Base-by-base conservation (phyloP, 2,329 filamentous ascomycete genomes). In the Colletotrichum sp. region DNA sequence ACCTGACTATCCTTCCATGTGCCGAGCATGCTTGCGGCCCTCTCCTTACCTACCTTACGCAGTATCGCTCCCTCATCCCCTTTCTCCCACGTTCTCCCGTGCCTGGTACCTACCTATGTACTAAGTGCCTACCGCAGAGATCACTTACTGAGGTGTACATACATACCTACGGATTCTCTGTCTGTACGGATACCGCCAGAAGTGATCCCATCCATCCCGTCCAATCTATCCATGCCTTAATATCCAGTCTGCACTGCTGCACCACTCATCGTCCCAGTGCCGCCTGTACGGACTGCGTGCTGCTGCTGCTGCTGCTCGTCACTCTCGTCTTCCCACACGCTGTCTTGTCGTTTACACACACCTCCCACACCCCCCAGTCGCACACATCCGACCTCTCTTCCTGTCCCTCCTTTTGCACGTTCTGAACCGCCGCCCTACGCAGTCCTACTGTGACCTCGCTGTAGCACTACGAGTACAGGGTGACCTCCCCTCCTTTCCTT, bases 361-460 rank as follows among this genome's bases (percentile, higher is more conserved):
- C 43, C 43, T 52, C 36, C 30, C 43, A 39, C 26, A 39, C 34
- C 34, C 68, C 67, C 60, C 60, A 36, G 52, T 71, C n/a, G 16
- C 48, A 52, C 60, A 28, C 39, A 66, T 73, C 71, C 64, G 57
- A 61, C 68, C 30, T 59, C 24, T 48, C 24, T 48, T 65, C 57
- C 68, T 72, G 61, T 75, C 69, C 69, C 57, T 75, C 73, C 64
- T 73, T 68, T 64, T 55, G 63, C 70, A 68, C 64, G 73, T 73
- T 75, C 73, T 68, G 32, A 75, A 68, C 64, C 69, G 64, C 70
- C 57, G 73, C 70, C 73, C 64, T 75, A 75, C 73, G 73, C 64
- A 73, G 69, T 73, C 73, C 57, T 68, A 68, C 43, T 52, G 43
- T 52, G 43, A 52, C 73, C 64, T 75, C 63, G 32, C 63, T 48